phyloP scores from a whole-genome alignment of 73 alveolate genomes.

The Paramecium tetraurelia region DNA sequence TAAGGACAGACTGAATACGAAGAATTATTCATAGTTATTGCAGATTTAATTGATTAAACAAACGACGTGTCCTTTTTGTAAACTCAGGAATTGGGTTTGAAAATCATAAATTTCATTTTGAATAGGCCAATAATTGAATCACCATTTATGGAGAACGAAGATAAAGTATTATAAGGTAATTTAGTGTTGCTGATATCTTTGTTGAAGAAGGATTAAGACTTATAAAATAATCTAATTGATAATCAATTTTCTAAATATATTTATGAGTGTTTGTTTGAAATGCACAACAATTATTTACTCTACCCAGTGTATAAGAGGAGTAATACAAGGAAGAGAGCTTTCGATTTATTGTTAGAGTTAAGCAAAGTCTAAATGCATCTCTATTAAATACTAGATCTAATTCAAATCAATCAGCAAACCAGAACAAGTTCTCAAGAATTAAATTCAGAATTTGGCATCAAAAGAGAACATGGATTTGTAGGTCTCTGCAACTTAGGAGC shows the following conservation, averaged over 20 bases:
- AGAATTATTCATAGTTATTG: background rate
- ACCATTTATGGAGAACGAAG: conserved; percentile 5
- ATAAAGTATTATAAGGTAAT: background rate
- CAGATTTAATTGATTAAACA: background rate
- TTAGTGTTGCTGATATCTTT: background rate
- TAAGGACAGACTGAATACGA: background rate
- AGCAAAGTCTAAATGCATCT: background rate
- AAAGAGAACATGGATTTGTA: conserved; percentile 65
- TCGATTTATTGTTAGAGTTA: background rate
- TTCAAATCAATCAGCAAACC: background rate
- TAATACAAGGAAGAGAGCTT: background rate
- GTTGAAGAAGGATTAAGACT: background rate
- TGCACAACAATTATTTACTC: background rate
- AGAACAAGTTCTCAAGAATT: background rate
- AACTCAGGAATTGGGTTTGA: background rate
- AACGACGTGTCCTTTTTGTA: background rate
- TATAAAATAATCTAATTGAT: background rate
- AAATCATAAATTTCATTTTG: background rate
- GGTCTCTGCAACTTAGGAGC: conserved; percentile 76
- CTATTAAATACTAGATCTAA: background rate
- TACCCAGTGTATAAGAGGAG: conserved; percentile 7
- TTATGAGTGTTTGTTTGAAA: background rate
- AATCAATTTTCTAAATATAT: background rate
- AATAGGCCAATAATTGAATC: background rate
- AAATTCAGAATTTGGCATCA: conserved; percentile 25